Percentiles rank a stretch among this genome's conserved stretches.
Conservation (phyloP, 495 filamentous ascomycete species). For the Lineolata rhizophorae region DNA sequence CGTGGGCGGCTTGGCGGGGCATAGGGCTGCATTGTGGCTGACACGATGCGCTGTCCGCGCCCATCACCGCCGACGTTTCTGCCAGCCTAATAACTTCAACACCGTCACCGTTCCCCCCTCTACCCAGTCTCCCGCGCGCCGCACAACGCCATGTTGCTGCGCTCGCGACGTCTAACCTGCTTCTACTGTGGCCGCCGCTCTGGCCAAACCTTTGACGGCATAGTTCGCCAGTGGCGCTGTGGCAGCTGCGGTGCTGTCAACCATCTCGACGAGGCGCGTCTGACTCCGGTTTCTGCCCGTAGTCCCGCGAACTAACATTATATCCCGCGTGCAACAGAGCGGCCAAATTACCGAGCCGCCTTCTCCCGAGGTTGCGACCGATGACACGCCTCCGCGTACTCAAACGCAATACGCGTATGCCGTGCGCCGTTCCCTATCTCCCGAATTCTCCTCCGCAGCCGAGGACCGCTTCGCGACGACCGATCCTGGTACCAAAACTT, state of each 20-base stretch:
- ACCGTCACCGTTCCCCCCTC: too few species aligned
- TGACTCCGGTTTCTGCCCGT: not conserved
- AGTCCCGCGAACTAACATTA: conserved; percentile 4
- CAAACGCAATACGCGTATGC: conserved; percentile 16
- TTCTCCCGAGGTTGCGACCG: conserved; percentile 21
- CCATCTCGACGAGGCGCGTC: conserved; percentile 44
- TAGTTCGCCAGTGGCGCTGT: conserved; percentile 42
- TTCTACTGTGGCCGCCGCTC: conserved; percentile 56
- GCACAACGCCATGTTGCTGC: not conserved
- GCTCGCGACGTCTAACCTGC: conserved; percentile 30
- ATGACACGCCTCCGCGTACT: conserved; percentile 11
- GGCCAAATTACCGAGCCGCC: conserved; percentile 78
- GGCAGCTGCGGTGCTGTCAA: conserved; percentile 59
- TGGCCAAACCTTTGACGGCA: conserved; percentile 26
- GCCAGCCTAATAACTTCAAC: too few species aligned
- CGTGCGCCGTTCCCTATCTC: conserved; percentile 13
- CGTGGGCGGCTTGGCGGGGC: too few species aligned
- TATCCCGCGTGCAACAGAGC: conserved; percentile 25
- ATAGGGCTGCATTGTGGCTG: too few species aligned
- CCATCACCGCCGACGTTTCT: too few species aligned
- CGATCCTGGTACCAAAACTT: too few species aligned
- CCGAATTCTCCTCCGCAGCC: too few species aligned
- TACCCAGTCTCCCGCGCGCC: too few species aligned
- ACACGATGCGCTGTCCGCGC: too few species aligned
- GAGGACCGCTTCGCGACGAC: conserved; percentile 21